Conservation (phyloP, 768 basidiomycete genomes). For the Termitomyces sp. region DNA sequence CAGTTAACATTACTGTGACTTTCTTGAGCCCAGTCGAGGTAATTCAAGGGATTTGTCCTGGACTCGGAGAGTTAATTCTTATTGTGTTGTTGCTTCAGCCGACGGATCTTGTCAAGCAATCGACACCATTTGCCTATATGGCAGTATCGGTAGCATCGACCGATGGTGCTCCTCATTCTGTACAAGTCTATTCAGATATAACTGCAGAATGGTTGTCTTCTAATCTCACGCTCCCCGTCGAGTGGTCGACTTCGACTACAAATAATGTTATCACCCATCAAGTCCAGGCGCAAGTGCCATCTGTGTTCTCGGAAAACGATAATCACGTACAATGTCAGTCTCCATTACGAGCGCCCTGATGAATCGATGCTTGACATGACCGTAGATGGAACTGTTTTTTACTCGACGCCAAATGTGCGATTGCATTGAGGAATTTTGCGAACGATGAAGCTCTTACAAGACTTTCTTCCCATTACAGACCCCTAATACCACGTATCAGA, state of each 20-base stretch:
- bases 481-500: slow-evolving; percentile 47
- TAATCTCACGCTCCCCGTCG: slow-evolving; percentile 38
- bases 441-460: background rate
- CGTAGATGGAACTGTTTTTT: slow-evolving; percentile 59
- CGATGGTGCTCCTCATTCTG: slow-evolving; percentile 41
- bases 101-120: slow-evolving; percentile 55
- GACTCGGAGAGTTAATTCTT: background rate
- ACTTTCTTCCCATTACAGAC: slow-evolving; percentile 27
- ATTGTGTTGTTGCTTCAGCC: slow-evolving; percentile 27
- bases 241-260: slow-evolving; percentile 50
- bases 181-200: slow-evolving; percentile 57
- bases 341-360: background rate
- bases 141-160: slow-evolving; percentile 41
- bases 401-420: slow-evolving; percentile 47
- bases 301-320: slow-evolving; percentile 41
- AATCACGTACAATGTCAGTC: slow-evolving; percentile 51
- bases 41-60: slow-evolving; percentile 1
- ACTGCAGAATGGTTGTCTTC: slow-evolving; percentile 47
- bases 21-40: slow-evolving; percentile 71
- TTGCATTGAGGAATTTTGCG: background rate
- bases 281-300: slow-evolving; percentile 41
- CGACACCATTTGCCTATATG: slow-evolving; percentile 58
- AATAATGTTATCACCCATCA: slow-evolving; percentile 45
- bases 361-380: slow-evolving; percentile 1
- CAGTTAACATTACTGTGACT: slow-evolving; percentile 53